Conservation (phyloP, 106 monocot species). For the Platanthera guangdongensis region DNA sequence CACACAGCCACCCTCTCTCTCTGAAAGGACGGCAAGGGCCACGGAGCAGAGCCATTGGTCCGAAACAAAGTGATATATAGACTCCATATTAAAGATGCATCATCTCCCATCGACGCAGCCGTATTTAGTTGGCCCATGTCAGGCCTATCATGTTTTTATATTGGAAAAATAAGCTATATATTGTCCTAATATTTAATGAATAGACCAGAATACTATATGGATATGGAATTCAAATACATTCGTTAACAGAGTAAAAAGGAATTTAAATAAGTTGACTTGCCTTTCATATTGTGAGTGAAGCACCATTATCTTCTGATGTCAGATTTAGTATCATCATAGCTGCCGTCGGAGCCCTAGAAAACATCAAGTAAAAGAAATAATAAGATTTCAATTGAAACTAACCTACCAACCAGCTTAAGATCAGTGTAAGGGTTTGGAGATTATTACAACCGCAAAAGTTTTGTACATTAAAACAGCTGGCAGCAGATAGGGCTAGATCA, state of each 20-base stretch:
- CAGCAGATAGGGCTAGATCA: neutral
- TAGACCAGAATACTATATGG: neutral
- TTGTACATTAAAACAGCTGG: too few relatives aligned
- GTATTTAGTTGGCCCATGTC: too few relatives aligned
- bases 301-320: slow-evolving; percentile 67
- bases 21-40: too few relatives aligned
- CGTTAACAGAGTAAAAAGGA: neutral
- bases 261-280: neutral
- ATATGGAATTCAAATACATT: neutral
- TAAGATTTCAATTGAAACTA: neutral
- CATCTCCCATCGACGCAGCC: too few relatives aligned
- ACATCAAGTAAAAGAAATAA: slow-evolving; percentile 4
- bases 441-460: neutral
- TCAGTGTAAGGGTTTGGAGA: neutral
- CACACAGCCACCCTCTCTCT: too few relatives aligned
- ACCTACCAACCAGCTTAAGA: neutral
- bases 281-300: slow-evolving; percentile 39
- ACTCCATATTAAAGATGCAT: too few relatives aligned
- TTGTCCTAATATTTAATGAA: neutral
- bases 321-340: slow-evolving; percentile 80
- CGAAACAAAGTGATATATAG: too few relatives aligned
- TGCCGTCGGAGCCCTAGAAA: slow-evolving; percentile 84
- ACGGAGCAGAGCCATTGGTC: too few relatives aligned
- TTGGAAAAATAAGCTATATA: neutral
- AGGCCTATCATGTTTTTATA: neutral